Conservation (phyloP, 2,329 filamentous ascomycete species). For the Claviceps sp. region DNA sequence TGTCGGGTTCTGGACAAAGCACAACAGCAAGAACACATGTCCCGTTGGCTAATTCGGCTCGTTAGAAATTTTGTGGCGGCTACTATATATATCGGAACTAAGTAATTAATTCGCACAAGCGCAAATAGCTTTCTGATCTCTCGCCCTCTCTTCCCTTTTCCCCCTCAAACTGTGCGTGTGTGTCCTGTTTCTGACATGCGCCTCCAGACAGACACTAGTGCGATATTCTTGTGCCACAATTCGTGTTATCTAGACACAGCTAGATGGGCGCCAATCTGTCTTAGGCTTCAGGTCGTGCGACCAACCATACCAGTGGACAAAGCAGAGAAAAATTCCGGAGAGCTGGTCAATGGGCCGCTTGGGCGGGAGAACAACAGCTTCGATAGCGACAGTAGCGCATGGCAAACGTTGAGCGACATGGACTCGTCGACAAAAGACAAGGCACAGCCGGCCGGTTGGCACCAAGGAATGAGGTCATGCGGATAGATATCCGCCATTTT, state of each 20-base stretch:
- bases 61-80: not conserved
- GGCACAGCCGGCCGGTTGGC: not conserved
- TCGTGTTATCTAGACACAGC: slow-evolving; percentile 1
- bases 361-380: not conserved
- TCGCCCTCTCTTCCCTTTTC: not conserved
- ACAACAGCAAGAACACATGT: not conserved
- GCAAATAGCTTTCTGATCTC: not conserved
- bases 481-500: not conserved
- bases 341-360: not conserved
- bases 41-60: not conserved
- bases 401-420: not conserved
- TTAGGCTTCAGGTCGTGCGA: slow-evolving; percentile 3
- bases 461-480: not conserved
- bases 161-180: no score
- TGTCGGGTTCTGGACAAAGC: not conserved
- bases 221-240: not conserved
- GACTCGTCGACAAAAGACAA: not conserved
- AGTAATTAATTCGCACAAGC: not conserved
- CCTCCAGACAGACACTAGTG: not conserved
- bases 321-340: not conserved
- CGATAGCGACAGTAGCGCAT: not conserved
- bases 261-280: not conserved
- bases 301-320: not conserved
- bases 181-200: not conserved
- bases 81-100: not conserved